A percentile compares a stretch with the other conserved stretches of the same genome.
phyloP scores from a whole-genome alignment of 192 early-diverging fungal genomes.

The Funneliformis geosporum region DNA sequence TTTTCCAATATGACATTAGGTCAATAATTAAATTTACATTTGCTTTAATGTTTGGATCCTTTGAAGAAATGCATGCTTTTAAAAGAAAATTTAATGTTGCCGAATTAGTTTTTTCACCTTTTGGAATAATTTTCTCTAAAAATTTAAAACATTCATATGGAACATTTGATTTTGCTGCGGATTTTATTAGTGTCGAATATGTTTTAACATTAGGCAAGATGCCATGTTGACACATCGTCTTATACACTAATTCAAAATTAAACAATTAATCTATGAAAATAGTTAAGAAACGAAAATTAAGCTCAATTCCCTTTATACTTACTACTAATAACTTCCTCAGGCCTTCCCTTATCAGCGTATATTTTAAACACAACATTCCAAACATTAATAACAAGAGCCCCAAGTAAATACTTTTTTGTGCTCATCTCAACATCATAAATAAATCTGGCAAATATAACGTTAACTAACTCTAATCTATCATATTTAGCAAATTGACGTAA shows the following conservation, averaged over 20 bases:
- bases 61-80: neutral
- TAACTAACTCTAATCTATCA: constrained; percentile 23
- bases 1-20: constrained; percentile 1
- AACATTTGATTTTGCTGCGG: neutral
- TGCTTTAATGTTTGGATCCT: neutral
- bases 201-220: neutral
- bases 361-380: constrained; percentile 19
- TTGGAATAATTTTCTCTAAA: neutral
- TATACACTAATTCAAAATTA: neutral
- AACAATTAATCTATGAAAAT: neutral
- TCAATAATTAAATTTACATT: neutral
- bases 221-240: neutral
- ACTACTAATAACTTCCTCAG: neutral
- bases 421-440: neutral
- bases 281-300: neutral
- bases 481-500: constrained; percentile 7
- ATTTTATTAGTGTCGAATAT: constrained; percentile 8
- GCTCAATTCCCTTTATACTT: neutral
- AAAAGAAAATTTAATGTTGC: constrained; percentile 1
- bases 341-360: constrained; percentile 1
- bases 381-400: neutral
- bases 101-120: constrained; percentile 1
- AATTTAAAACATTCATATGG: neutral
- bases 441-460: constrained; percentile 18
- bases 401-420: neutral